Base-by-base conservation (phyloP, 23 red algal species). In the Gracilaria caudata region DNA sequence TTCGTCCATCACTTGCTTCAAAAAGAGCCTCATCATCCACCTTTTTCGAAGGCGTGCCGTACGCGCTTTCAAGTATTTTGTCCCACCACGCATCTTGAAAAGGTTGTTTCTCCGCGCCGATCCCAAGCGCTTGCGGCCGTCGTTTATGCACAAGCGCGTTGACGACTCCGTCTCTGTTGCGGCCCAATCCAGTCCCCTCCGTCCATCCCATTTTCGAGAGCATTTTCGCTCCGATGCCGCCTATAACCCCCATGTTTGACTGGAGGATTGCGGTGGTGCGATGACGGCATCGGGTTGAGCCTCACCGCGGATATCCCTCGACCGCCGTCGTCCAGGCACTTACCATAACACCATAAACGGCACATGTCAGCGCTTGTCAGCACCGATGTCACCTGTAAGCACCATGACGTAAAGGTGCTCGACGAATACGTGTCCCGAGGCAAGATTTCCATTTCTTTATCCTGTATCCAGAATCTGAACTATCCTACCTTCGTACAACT, bases 51-150 rank as follows among this genome's bases (percentile, higher is more conserved):
- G 51, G 24, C n/a, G 60, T 58, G 40, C 87, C 87, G 32, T 91
- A 91, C 23, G 87, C 87, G 36, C 64, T 58, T 64, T 82, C 87
- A 35, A 91, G 57, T 66, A 75, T 74, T 70, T 76, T 59, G 24
- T 91, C 87, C 87, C 87, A 91, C 87, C 87, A 91, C 11, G 76
- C 77, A 75, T 91, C 87, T 32, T 71, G 24, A 47, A 89, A 64
- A 11, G 70, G 70, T 9, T 16, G 59, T 40, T 66, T 51, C 30
- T 91, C 37, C 0, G 77, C 77, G 25, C 87, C 87, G 16, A 91
- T 44, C 33, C 87, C 87, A 5, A 68, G 77, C 25, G 44, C 24
- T 23, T 85, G 20, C 21, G 43, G 43, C 24, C 70, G 20, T 26
- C 43, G 37, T 25, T 82, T 74, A 16, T 91, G 73, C n/a, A 72